phyloP scores from a whole-genome alignment of 163 green algal genomes.

The Scenedesmus sp. region DNA sequence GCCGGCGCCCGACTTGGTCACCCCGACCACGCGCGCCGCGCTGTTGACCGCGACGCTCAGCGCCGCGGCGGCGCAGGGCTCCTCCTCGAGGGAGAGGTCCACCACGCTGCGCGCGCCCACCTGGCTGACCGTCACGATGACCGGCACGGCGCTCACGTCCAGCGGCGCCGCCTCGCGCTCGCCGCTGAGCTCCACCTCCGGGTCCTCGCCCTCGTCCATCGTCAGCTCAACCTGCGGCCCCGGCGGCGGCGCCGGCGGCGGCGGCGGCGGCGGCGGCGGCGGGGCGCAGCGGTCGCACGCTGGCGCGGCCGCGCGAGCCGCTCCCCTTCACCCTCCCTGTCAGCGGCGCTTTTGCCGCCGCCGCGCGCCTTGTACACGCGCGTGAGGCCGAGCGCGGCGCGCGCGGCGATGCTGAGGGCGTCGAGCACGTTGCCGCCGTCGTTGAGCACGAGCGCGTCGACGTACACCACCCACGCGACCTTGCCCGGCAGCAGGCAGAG shows the following conservation, averaged over 20 bases:
- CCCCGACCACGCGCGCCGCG: not conserved
- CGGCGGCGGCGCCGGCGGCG: not conserved
- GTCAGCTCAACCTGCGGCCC: constrained; percentile 46
- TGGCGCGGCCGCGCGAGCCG: too few relatives aligned
- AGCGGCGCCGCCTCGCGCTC: constrained; percentile 63
- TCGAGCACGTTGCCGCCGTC: constrained; percentile 84
- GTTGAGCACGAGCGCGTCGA: constrained; percentile 87
- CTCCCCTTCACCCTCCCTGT: too few relatives aligned
- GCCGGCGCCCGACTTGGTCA: constrained; percentile 37
- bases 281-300: not conserved
- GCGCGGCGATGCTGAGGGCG: constrained; percentile 73
- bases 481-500: constrained; percentile 82
- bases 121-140: constrained; percentile 70
- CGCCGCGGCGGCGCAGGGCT: constrained; percentile 60
- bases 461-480: constrained; percentile 81
- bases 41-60: constrained; percentile 64
- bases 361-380: constrained; percentile 66
- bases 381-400: constrained; percentile 76
- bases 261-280: too few relatives aligned
- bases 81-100: constrained; percentile 71
- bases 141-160: constrained; percentile 61
- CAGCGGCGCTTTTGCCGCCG: not conserved
- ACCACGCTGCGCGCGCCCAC: constrained; percentile 51
- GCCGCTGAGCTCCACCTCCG: constrained; percentile 86
- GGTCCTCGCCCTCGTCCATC: constrained; percentile 71